These are phyloP conservation scores for Aspergillus quadrilineatus DNA, from an alignment of 2,329 filamentous ascomycete genomes.

Conservation along the genomic window DNA sequence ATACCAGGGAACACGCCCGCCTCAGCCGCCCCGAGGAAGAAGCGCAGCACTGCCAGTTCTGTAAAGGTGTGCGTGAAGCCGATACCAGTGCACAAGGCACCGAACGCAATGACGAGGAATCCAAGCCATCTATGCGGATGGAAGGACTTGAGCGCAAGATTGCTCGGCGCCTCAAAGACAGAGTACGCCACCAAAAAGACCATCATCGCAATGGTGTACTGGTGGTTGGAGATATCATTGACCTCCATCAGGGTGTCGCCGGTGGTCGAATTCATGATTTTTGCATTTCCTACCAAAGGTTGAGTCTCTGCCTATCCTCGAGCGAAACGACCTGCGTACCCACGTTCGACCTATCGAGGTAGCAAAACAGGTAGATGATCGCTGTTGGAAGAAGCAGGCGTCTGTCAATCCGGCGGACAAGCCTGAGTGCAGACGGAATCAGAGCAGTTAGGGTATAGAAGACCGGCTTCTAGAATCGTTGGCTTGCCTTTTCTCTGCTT, in stretches of 20 bases:
- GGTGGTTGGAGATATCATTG: conserved; percentile 2
- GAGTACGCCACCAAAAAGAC: conserved; percentile 33
- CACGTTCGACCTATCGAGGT: conserved; percentile 35
- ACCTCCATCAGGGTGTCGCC: conserved; percentile 38
- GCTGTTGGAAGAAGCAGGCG: conserved; percentile 4
- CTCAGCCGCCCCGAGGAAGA: conserved; percentile 19
- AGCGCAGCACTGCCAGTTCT: conserved; percentile 14
- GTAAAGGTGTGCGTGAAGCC: conserved; percentile 11
- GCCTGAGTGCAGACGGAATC: neutral
- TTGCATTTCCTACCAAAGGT: conserved; percentile 36
- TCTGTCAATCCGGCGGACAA: conserved; percentile 9
- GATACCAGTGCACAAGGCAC: conserved; percentile 14
- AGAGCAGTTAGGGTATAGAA: neutral
- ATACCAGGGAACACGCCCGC: conserved; percentile 22
- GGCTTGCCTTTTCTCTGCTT: conserved; percentile 1
- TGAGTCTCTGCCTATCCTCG: neutral
- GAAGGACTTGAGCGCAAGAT: conserved; percentile 18
- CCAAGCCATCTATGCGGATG: conserved; percentile 33
- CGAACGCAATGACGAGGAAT: conserved; percentile 27
- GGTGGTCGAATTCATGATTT: conserved; percentile 40
- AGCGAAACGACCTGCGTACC: conserved; percentile 13
- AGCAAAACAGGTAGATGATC: conserved; percentile 33
- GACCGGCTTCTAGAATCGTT: neutral
- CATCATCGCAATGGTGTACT: conserved; percentile 33
- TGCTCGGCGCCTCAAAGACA: conserved; percentile 24